phyloP scores from a whole-genome alignment of 495 filamentous ascomycete species.

The Niebla homalea region DNA sequence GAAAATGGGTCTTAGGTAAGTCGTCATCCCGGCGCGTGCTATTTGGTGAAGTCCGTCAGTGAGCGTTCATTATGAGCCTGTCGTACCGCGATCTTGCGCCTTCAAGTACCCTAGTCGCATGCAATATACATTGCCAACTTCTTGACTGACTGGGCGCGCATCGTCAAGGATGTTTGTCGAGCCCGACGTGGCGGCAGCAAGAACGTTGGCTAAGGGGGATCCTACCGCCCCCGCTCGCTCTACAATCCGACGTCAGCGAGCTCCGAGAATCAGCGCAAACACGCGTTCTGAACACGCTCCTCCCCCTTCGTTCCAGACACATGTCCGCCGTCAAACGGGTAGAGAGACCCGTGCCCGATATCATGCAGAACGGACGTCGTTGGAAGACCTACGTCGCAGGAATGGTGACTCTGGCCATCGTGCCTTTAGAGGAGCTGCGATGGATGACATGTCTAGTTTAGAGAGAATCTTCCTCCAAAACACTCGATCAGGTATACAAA shows the following conservation, averaged over 20 bases:
- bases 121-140: too few relatives aligned
- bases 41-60: too few relatives aligned
- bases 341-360: neutral
- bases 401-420: neutral
- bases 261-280: constrained; percentile 24
- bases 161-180: constrained; percentile 43
- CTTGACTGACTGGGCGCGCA: too few relatives aligned
- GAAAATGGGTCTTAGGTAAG: too few relatives aligned
- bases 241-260: constrained; percentile 49
- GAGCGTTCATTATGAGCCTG: too few relatives aligned
- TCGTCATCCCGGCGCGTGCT: too few relatives aligned
- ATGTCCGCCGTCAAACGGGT: neutral
- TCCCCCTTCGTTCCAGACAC: constrained; percentile 1
- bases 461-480: neutral
- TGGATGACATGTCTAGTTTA: neutral
- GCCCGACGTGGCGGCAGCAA: constrained; percentile 43
- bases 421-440: neutral
- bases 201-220: constrained; percentile 41
- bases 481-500: too few relatives aligned
- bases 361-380: constrained; percentile 6
- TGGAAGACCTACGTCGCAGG: constrained; percentile 9
- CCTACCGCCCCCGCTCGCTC: constrained; percentile 52
- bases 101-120: too few relatives aligned
- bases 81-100: too few relatives aligned
- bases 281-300: constrained; percentile 10